Base-by-base conservation (phyloP, 2,329 filamentous ascomycete genomes). In the Rhynchosporium graminicola region DNA sequence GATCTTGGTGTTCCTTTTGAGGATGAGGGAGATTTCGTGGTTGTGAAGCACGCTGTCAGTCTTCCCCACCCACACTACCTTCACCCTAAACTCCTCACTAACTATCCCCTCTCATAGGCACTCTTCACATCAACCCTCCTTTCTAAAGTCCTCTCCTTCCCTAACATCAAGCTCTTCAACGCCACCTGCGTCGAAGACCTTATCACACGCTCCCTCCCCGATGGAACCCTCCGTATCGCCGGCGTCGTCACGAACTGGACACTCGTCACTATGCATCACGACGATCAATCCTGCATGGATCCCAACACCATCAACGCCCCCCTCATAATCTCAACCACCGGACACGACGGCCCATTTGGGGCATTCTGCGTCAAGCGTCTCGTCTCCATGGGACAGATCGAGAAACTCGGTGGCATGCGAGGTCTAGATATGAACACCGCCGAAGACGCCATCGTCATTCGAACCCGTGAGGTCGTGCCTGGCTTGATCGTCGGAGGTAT, bases 191-290 rank as follows among this genome's bases (percentile, higher is more conserved):
- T 97, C 48, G 93, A 97, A 79, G 92, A 97, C 73, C 81, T 97
- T 66, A 94, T 97, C 77, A 97, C 92, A 26, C 90, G 92, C 50
- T 85, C 85, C 12, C 76, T 78, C 52, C 79, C 80, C 26, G 79
- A 76, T 59, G 74, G 77, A 1, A 77, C 78, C 2, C 78, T 96
- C 48, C 87, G 90, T 66, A 87, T 97, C 68, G 90, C 91, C 8
- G 92, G 92, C 71, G 92, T 97, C 1, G 93, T 97, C 60, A 96
- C 91, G 72, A 97, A 97, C 83, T 97, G 92, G 92, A 97, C 92
- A 0, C 83, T 97, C 31, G 92, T 97, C 55, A 86, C 88, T 48
- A 90, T 94, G 82, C 89, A 93, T 77, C 90, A 93, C 77, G 89
- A 92, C 74, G 90, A 94, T 75, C 92, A 96, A 80, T 90, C 86